Base-by-base conservation (phyloP, 345 rosid genomes). In the Populus alba region DNA sequence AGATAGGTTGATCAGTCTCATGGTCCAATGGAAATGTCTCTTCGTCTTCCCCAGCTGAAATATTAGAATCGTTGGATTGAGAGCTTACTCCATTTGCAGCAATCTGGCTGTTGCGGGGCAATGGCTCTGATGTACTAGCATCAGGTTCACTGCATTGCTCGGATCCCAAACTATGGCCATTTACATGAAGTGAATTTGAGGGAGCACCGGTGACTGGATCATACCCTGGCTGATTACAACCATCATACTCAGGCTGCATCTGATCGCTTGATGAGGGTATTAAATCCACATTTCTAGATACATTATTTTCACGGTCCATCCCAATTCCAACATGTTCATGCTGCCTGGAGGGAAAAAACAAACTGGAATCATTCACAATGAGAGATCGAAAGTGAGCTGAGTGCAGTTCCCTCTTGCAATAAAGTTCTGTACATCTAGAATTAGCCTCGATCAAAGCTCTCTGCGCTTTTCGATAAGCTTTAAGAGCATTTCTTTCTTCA, bases 401-500 rank as follows among this genome's bases (percentile, higher is more conserved):
- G 80, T 91, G 84, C 55, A 80, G 78, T 84, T 94, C 98, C 88
- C 99, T 92, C 81, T 85, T 87, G 70, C 79, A 88, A 85, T 91
- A 94, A 73, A 96, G 89, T 75, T 87, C 87, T 75, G 83, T 81
- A 75, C 98, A 96, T 86, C 90, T 89, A 63, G 87, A 87, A 86
- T 91, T 96, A 83, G 99, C 98, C 88, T 91, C 95, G 61, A 96
- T 78, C 87, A 96, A 81, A 79, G 90, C 92, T 80, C 91, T 94
- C 81, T 92, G 99, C 17, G 98, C 93, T 86, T 87, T 91, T 78
- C 94, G 86, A 84, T 92, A 96, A 70, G 91, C 91, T 86, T 87
- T 94, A 70, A 94, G 94, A 67, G 98, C 95, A 79, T 94, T 92
- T 81, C 97, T 89, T 84, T 96, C 99, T 85, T 96, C 99, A 89